Percentiles rank a stretch among this genome's conserved stretches.
These are phyloP conservation scores for Aspergillus sp. DNA, from an alignment of 2,329 filamentous ascomycete genomes.

Conservation along the genomic window DNA sequence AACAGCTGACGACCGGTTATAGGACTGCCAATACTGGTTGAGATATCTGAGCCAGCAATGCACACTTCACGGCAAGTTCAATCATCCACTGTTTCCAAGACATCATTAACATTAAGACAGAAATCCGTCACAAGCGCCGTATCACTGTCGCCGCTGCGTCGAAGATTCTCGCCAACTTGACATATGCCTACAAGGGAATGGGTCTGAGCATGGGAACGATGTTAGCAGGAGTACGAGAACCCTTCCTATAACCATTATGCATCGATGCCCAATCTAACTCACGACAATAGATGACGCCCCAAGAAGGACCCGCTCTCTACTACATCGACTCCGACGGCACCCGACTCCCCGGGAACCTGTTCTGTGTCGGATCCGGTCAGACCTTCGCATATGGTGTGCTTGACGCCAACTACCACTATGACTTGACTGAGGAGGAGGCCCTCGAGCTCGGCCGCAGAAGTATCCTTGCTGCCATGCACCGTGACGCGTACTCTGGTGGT, in stretches of 20 bases:
- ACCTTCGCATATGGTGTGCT: conserved; percentile 98
- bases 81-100: background rate
- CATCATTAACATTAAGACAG: conserved; percentile 25
- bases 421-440: conserved; percentile 82
- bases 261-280: background rate
- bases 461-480: conserved; percentile 93
- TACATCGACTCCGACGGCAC: conserved; percentile 99
- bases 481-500: conserved; percentile 97
- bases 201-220: conserved; percentile 99
- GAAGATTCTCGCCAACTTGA: conserved; percentile 97
- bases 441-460: conserved; percentile 87
- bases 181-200: conserved; percentile 99
- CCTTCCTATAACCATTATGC: conserved; percentile 41
- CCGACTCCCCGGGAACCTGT: conserved; percentile 86
- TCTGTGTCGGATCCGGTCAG: conserved; percentile 97
- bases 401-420: conserved; percentile 91
- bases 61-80: conserved; percentile 72
- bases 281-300: conserved; percentile 53
- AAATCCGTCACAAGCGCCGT: conserved; percentile 97
- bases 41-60: conserved; percentile 99
- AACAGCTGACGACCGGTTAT: conserved; percentile 13
- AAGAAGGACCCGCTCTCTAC: conserved; percentile 96
- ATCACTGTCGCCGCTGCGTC: conserved; percentile 96
- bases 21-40: conserved; percentile 99
- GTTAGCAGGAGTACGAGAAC: conserved; percentile 85